phyloP scores from a whole-genome alignment of 2,329 filamentous ascomycete species.

The Botryotinia calthae region DNA sequence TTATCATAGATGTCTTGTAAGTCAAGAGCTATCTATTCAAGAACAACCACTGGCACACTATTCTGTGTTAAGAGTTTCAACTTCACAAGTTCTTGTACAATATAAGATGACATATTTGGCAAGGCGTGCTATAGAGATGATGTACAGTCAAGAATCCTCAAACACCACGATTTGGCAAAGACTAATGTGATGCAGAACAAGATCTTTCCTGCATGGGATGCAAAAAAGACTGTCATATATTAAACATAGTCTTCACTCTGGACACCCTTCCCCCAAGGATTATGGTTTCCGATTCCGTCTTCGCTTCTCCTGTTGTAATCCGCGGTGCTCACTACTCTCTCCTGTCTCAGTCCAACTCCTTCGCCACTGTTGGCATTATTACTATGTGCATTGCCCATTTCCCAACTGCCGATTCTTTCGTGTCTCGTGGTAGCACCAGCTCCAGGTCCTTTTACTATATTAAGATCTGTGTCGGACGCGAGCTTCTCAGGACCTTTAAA shows the following conservation, averaged over 20 bases:
- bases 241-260: constrained; percentile 34
- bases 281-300: constrained; percentile 30
- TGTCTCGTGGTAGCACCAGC: constrained; percentile 30
- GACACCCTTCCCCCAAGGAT: constrained; percentile 36
- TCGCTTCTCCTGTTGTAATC: constrained; percentile 33
- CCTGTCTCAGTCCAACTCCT: constrained; percentile 28
- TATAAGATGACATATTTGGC: too few species aligned
- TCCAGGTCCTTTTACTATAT: constrained; percentile 26
- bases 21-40: too few species aligned
- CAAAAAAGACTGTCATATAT: background rate
- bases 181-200: background rate
- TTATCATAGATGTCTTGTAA: too few species aligned
- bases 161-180: background rate
- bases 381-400: constrained; percentile 30
- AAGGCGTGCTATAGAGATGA: too few species aligned
- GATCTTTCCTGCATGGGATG: background rate
- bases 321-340: constrained; percentile 26
- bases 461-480: constrained; percentile 36
- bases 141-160: background rate
- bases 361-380: constrained; percentile 27
- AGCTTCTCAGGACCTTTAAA: constrained; percentile 39
- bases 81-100: too few species aligned
- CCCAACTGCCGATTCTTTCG: constrained; percentile 39
- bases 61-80: too few species aligned
- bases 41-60: too few species aligned